phyloP scores from a whole-genome alignment of 345 rosid species.

The Boechera divaricarpa region DNA sequence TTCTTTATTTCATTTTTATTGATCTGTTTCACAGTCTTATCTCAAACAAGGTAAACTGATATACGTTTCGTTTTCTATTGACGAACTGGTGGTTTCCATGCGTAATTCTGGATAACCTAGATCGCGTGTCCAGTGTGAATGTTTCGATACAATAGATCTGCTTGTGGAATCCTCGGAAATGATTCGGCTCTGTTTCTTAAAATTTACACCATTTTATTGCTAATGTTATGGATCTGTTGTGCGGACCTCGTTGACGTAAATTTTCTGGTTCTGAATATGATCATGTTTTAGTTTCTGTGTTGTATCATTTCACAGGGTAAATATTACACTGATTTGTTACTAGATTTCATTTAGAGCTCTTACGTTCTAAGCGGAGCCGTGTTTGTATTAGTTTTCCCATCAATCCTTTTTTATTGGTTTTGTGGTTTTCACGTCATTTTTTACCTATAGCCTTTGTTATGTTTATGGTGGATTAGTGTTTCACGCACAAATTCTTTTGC shows the following conservation, averaged over 20 bases:
- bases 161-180: neutral
- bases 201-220: neutral
- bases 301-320: too few relatives aligned
- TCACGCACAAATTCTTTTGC: neutral
- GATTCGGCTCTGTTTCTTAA: constrained; percentile 17
- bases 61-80: neutral
- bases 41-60: constrained; percentile 31
- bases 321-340: neutral
- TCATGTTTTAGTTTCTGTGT: neutral
- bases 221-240: constrained; percentile 25
- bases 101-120: neutral
- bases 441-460: too few relatives aligned
- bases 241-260: neutral
- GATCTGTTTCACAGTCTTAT: neutral
- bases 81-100: constrained; percentile 15
- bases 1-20: constrained; percentile 2
- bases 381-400: too few relatives aligned
- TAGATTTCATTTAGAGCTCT: neutral
- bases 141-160: constrained; percentile 15
- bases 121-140: neutral
- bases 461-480: neutral
- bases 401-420: neutral
- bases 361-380: too few relatives aligned
- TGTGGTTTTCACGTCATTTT: too few relatives aligned
- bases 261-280: neutral